A percentile compares a stretch with the other conserved stretches of the same genome.
These are phyloP conservation scores for Nakaseomyces kungkrabaensis DNA, from an alignment of 1,139 yeast genomes.

Conservation along the genomic window DNA sequence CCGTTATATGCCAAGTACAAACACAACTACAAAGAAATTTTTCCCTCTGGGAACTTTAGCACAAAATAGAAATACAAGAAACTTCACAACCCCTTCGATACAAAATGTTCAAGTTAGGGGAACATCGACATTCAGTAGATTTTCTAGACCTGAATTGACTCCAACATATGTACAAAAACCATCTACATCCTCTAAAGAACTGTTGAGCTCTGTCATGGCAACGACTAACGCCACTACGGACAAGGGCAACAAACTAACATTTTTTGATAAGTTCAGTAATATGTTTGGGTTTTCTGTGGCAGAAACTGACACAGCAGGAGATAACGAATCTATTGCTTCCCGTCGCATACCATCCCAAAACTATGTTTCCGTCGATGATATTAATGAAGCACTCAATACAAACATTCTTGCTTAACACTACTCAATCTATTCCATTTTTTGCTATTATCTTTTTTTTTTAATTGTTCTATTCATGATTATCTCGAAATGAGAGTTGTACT, in stretches of 20 bases:
- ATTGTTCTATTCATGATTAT: background rate
- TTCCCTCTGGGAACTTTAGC: background rate
- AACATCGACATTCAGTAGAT: constrained; percentile 13
- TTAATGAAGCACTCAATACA: constrained; percentile 36
- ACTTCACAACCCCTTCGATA: constrained; percentile 8
- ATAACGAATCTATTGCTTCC: background rate
- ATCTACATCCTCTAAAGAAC: constrained; percentile 14
- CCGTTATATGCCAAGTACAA: background rate
- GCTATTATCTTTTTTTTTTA: background rate
- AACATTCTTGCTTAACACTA: constrained; percentile 13
- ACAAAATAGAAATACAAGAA: constrained; percentile 1
- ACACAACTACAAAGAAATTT: background rate
- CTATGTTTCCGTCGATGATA: constrained; percentile 24
- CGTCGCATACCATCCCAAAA: background rate
- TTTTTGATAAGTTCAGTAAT: constrained; percentile 14
- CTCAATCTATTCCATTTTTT: too few relatives aligned
- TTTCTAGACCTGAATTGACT: constrained; percentile 2
- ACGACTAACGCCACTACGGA: constrained; percentile 3
- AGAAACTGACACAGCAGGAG: background rate
- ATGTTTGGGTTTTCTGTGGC: constrained; percentile 6
- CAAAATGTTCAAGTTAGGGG: constrained; percentile 11
- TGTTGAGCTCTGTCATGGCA: constrained; percentile 13
- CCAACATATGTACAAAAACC: background rate
- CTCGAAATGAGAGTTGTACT: background rate
- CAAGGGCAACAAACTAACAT: constrained; percentile 5